Conservation (phyloP, 306 rosid genomes). For the Fragaria ananassa region DNA sequence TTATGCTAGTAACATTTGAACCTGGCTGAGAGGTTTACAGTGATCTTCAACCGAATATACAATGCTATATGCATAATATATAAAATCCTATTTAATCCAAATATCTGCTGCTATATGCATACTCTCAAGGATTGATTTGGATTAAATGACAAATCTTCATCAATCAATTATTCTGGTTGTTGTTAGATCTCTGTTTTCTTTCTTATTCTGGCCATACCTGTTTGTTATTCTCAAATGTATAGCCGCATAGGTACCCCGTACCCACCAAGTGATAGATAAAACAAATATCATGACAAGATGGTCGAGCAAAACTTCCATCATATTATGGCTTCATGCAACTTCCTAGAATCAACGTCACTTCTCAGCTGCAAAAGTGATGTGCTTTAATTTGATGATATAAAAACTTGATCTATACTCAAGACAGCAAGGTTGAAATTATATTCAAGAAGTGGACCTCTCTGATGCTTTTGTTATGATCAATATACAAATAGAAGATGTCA, state of each 20-base stretch:
- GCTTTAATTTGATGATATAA: neutral
- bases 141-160: too few relatives aligned
- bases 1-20: too few relatives aligned
- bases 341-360: neutral
- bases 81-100: neutral
- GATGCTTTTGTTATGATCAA: neutral
- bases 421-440: neutral
- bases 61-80: too few relatives aligned
- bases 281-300: neutral
- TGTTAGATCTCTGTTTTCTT: neutral
- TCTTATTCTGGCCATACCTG: neutral
- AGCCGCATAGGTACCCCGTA: neutral
- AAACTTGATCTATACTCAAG: neutral
- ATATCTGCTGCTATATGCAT: neutral
- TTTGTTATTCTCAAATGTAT: neutral
- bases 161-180: too few relatives aligned
- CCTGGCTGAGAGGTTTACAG: neutral
- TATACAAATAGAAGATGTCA: conserved; percentile 7
- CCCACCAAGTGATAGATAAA: neutral
- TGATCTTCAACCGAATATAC: too few relatives aligned
- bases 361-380: neutral
- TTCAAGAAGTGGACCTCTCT: neutral
- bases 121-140: neutral
- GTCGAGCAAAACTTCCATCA: neutral
- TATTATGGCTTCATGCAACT: neutral